These are phyloP conservation scores for Nitzschia sp. DNA, from an alignment of 108 stramenopile species.

Conservation along the genomic window DNA sequence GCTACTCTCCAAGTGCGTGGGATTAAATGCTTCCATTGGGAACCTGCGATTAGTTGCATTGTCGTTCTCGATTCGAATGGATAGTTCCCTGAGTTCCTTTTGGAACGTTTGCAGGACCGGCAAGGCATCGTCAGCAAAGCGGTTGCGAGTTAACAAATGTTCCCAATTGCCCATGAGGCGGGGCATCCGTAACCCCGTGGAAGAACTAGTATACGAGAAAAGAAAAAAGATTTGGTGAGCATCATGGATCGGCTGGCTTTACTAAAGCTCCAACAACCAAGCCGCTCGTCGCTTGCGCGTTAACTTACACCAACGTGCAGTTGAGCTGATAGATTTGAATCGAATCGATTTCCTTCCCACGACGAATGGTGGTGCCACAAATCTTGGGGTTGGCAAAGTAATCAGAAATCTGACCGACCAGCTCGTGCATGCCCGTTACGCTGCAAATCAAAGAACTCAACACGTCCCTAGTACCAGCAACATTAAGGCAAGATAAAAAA, in stretches of 20 bases:
- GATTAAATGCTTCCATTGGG: slow-evolving; percentile 1
- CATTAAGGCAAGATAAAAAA: not conserved
- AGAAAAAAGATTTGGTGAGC: not conserved
- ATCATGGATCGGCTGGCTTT: not conserved
- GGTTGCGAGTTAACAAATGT: slow-evolving; percentile 3
- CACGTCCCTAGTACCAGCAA: not conserved
- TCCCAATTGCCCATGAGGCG: slow-evolving; percentile 17
- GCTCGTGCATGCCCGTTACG: slow-evolving; percentile 22
- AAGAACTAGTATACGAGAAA: slow-evolving; percentile 3
- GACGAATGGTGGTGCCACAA: slow-evolving; percentile 15
- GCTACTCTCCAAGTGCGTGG: not conserved
- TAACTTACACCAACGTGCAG: slow-evolving; percentile 9
- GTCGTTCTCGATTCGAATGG: not conserved
- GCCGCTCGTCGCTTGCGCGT: no score
- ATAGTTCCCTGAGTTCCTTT: not conserved
- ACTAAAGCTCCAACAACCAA: no score
- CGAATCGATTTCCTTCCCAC: slow-evolving; percentile 8
- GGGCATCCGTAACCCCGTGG: slow-evolving; percentile 19
- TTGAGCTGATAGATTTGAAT: slow-evolving; percentile 18
- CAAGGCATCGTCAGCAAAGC: not conserved
- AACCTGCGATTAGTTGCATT: not conserved
- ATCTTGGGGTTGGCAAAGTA: slow-evolving; percentile 10
- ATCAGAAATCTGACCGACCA: slow-evolving; percentile 15
- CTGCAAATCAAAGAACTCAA: slow-evolving; percentile 11
- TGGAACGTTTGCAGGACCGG: slow-evolving; percentile 3